Evolutionary conservation across 345 rosid species (phyloP).

Genomic region (Eutrema heterophyllum): DNA sequence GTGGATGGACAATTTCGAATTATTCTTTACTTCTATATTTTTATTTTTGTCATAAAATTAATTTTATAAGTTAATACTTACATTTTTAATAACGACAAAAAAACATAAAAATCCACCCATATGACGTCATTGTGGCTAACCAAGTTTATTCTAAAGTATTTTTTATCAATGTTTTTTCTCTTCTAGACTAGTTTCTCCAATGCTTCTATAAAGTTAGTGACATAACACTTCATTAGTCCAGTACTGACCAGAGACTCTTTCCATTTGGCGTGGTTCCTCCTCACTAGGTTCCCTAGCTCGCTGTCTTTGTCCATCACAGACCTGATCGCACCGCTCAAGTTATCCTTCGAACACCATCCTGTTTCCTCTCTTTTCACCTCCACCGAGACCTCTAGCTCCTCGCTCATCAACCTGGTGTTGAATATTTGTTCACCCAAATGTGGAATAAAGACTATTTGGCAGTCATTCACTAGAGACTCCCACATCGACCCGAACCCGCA

Average conservation of each 20-base stretch:
- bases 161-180: neutral
- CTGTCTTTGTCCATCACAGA: slow-evolving; percentile 46
- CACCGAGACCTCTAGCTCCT: slow-evolving; percentile 49
- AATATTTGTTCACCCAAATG: slow-evolving; percentile 53
- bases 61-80: too few species aligned
- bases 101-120: neutral
- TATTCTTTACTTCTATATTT: too few species aligned
- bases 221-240: slow-evolving; percentile 33
- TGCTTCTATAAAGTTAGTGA: slow-evolving; percentile 33
- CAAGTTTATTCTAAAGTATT: neutral
- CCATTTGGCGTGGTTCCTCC: slow-evolving; percentile 43
- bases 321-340: slow-evolving; percentile 31
- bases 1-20: too few species aligned
- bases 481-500: slow-evolving; percentile 74
- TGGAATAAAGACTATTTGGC: slow-evolving; percentile 55
- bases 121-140: neutral
- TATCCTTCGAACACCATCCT: slow-evolving; percentile 53
- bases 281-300: slow-evolving; percentile 34
- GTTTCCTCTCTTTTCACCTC: slow-evolving; percentile 45
- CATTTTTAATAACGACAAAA: too few species aligned
- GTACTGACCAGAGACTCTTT: slow-evolving; percentile 24
- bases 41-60: too few species aligned
- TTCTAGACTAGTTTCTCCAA: slow-evolving; percentile 4
- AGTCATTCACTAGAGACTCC: slow-evolving; percentile 52
- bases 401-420: slow-evolving; percentile 44